Conservation (phyloP, 129 eudicot species). For the Escallonia herrerae region DNA sequence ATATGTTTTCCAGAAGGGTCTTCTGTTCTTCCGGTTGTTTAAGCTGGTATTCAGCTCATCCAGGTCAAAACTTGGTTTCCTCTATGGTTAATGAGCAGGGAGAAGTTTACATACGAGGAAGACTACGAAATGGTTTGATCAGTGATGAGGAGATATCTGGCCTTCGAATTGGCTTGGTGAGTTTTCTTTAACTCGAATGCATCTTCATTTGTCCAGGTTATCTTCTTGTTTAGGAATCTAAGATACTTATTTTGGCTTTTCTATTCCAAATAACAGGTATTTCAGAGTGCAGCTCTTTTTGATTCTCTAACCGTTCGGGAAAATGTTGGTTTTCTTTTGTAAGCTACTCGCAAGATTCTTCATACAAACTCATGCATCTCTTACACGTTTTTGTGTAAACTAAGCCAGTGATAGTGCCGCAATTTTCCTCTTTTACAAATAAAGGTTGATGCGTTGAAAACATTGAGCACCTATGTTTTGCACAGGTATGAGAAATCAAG, state of each 20-base stretch:
- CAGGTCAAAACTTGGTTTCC: constrained; percentile 1
- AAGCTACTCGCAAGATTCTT: constrained; percentile 26
- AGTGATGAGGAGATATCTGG: constrained; percentile 81
- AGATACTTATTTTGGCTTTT: not conserved
- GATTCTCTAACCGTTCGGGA: constrained; percentile 82
- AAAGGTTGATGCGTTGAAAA: not conserved
- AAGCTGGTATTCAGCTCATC: not conserved
- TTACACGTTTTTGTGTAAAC: constrained; percentile 3
- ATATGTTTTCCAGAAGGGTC: constrained; percentile 5
- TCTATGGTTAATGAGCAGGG: constrained; percentile 40
- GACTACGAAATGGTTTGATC: constrained; percentile 52
- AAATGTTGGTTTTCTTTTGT: constrained; percentile 87
- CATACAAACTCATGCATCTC: not conserved
- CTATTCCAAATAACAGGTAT: constrained; percentile 37
- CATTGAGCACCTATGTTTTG: not conserved
- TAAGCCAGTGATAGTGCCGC: not conserved
- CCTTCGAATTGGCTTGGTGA: constrained; percentile 78
- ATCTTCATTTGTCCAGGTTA: not conserved
- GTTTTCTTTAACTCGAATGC: constrained; percentile 4
- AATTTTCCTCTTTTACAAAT: not conserved
- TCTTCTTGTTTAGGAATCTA: constrained; percentile 1
- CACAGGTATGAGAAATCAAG: constrained; percentile 74
- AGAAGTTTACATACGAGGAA: constrained; percentile 67
- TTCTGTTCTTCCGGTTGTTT: constrained; percentile 1
- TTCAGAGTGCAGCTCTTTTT: constrained; percentile 82